These are phyloP conservation scores for Arachis stenosperma DNA, from an alignment of 306 rosid genomes.

Conservation along the genomic window DNA sequence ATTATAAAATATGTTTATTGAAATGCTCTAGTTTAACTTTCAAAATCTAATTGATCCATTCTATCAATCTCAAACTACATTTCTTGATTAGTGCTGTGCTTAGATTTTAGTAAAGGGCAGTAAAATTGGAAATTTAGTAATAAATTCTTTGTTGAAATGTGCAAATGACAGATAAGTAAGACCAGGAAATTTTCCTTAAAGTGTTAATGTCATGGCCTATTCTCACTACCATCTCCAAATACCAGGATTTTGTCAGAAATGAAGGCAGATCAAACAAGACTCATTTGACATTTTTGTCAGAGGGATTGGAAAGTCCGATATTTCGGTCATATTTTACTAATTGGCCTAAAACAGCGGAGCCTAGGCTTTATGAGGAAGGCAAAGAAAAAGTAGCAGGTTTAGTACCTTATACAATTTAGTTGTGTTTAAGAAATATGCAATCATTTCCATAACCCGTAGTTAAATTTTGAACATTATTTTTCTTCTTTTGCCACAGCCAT, in stretches of 20 bases:
- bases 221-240: slow-evolving; percentile 37
- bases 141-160: not conserved
- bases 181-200: not conserved
- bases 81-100: not conserved
- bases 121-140: too few species aligned
- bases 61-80: not conserved
- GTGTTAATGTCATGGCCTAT: slow-evolving; percentile 23
- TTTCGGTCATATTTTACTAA: slow-evolving; percentile 68
- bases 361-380: slow-evolving; percentile 88
- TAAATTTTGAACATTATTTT: slow-evolving; percentile 25
- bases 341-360: slow-evolving; percentile 84
- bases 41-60: not conserved
- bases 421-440: slow-evolving; percentile 18
- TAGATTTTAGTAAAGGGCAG: not conserved
- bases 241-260: slow-evolving; percentile 79
- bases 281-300: slow-evolving; percentile 72
- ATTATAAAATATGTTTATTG: too few species aligned
- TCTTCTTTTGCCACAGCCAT: slow-evolving; percentile 64
- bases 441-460: slow-evolving; percentile 31
- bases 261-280: slow-evolving; percentile 76
- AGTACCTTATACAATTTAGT: slow-evolving; percentile 31
- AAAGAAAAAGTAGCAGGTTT: slow-evolving; percentile 98
- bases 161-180: not conserved
- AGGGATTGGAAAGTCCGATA: slow-evolving; percentile 79
- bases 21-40: not conserved